These are phyloP conservation scores for Lentinula sp. DNA, from an alignment of 768 basidiomycete genomes.

Conservation along the genomic window DNA sequence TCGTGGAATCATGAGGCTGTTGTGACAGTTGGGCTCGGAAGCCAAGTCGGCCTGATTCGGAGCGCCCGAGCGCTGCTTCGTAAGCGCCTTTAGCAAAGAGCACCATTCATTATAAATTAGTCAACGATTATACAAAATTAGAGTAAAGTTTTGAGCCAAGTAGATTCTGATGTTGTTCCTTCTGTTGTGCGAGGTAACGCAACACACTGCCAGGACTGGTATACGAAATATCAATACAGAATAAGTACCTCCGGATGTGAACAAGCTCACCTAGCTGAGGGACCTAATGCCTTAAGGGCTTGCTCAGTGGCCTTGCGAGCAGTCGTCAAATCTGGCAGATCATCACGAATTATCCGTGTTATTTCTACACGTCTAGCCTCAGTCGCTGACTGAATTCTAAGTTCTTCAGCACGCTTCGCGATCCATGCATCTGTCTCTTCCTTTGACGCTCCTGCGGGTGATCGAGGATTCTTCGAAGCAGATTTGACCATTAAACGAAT, in stretches of 20 bases:
- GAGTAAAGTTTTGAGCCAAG: background rate
- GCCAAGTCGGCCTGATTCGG: background rate
- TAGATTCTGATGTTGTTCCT: background rate
- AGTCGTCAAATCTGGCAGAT: background rate
- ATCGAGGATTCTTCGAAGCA: conserved; percentile 7
- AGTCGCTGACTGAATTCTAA: background rate
- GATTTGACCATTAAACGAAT: conserved; percentile 34
- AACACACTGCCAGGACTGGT: conserved; percentile 8
- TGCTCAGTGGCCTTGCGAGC: background rate
- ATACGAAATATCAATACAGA: background rate
- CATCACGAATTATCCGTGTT: background rate
- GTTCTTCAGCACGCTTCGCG: background rate
- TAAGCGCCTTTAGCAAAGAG: no score
- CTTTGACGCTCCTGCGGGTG: background rate
- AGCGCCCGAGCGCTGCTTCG: no score
- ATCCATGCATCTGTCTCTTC: background rate
- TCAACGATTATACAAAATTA: background rate
- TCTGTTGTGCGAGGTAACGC: background rate
- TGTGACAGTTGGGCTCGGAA: background rate
- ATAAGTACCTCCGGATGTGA: background rate
- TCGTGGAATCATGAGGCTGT: background rate
- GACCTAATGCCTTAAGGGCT: background rate
- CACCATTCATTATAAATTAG: no score
- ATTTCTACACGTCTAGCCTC: background rate
- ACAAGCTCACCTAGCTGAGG: conserved; percentile 1